Conservation (phyloP, 345 rosid species). For the Rubroshorea leprosula region DNA sequence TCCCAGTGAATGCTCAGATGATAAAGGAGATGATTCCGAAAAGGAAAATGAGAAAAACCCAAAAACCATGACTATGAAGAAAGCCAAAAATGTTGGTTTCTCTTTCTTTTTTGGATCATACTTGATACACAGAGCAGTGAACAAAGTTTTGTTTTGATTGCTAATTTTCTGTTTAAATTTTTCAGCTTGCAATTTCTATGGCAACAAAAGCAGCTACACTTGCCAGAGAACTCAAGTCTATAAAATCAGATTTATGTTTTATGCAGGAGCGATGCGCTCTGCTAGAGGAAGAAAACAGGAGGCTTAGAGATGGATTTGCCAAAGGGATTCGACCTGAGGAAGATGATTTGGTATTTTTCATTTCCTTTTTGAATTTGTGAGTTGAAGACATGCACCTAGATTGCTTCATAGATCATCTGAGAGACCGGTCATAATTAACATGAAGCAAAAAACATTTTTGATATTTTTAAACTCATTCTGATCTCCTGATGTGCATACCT, state of each 20-base stretch:
- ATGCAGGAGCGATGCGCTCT: slow-evolving; percentile 68
- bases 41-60: slow-evolving; percentile 37
- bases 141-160: background rate
- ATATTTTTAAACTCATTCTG: background rate
- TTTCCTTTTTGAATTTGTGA: background rate
- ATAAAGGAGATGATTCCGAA: slow-evolving; percentile 22
- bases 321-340: slow-evolving; percentile 80
- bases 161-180: slow-evolving; percentile 6
- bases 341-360: slow-evolving; percentile 69
- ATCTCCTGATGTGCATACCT: background rate
- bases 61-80: slow-evolving; percentile 44
- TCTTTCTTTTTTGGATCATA: background rate
- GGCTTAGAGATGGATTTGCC: slow-evolving; percentile 71
- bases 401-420: too few species aligned
- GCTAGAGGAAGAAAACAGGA: slow-evolving; percentile 82
- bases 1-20: slow-evolving; percentile 32
- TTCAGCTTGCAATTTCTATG: slow-evolving; percentile 84
- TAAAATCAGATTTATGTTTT: slow-evolving; percentile 65
- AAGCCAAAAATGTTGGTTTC: slow-evolving; percentile 60
- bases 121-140: background rate
- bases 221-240: slow-evolving; percentile 65
- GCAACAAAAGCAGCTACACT: slow-evolving; percentile 75
- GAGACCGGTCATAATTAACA: too few species aligned
- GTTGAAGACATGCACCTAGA: too few species aligned
- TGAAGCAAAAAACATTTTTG: background rate